phyloP scores from a whole-genome alignment of 306 rosid species.

The Begonia fuchsioides region DNA sequence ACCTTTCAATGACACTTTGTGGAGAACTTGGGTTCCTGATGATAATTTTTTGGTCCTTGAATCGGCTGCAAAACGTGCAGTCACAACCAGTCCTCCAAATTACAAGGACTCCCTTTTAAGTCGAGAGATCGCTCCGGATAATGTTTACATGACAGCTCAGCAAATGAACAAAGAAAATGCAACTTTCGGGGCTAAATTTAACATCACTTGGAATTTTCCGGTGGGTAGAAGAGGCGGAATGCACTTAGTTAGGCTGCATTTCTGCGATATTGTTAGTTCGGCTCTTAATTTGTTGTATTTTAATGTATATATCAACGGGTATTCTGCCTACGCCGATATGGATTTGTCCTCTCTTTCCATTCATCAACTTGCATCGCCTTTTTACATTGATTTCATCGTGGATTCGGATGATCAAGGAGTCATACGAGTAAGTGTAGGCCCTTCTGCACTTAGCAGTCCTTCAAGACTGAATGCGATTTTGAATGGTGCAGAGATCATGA shows the following conservation, averaged over 20 bases:
- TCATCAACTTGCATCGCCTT: constrained; percentile 60
- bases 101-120: constrained; percentile 54
- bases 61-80: constrained; percentile 50
- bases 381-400: constrained; percentile 62
- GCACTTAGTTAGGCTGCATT: constrained; percentile 72
- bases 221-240: constrained; percentile 27
- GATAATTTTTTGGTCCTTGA: constrained; percentile 47
- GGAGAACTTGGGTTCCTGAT: constrained; percentile 97
- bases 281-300: constrained; percentile 54
- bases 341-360: constrained; percentile 51
- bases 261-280: constrained; percentile 75
- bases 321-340: constrained; percentile 56
- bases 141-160: constrained; percentile 78
- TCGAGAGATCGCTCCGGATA: constrained; percentile 68
- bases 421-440: constrained; percentile 66
- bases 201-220: constrained; percentile 72
- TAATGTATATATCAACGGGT: constrained; percentile 68
- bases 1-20: constrained; percentile 80
- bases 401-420: constrained; percentile 43
- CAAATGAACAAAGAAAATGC: constrained; percentile 59
- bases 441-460: constrained; percentile 63
- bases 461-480: constrained; percentile 61
- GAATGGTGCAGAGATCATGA: constrained; percentile 98
- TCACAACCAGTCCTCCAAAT: constrained; percentile 41
- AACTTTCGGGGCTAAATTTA: constrained; percentile 35